Percentiles rank a stretch among this genome's conserved stretches.
phyloP scores from a whole-genome alignment of 129 eudicot species.

The Flaveria linearis region DNA sequence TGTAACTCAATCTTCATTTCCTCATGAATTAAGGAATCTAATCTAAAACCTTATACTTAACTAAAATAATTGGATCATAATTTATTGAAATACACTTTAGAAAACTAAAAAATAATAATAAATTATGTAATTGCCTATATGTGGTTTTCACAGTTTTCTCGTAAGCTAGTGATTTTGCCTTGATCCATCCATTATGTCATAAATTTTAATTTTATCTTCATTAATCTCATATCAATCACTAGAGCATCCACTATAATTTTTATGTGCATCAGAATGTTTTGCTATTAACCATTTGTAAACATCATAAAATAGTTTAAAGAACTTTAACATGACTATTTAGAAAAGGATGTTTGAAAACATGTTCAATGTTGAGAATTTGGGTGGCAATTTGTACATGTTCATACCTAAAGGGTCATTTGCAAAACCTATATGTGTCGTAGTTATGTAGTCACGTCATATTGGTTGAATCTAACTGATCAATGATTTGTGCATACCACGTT shows the following conservation, averaged over 20 bases:
- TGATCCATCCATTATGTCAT: too few relatives aligned
- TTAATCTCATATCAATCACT: background rate
- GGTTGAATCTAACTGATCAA: slow-evolving; percentile 31
- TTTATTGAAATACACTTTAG: too few relatives aligned
- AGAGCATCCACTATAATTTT: background rate
- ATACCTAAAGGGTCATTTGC: background rate
- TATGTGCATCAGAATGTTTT: too few relatives aligned
- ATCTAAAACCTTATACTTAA: too few relatives aligned
- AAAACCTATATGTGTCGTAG: slow-evolving; percentile 14
- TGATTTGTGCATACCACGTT: slow-evolving; percentile 48
- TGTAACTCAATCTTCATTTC: too few relatives aligned
- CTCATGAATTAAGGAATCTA: too few relatives aligned
- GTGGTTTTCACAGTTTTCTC: too few relatives aligned
- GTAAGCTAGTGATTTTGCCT: too few relatives aligned
- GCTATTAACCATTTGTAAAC: background rate
- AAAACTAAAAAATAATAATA: too few relatives aligned
- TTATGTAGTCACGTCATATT: slow-evolving; percentile 29
- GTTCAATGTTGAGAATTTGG: background rate
- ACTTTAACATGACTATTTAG: background rate
- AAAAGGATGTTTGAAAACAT: slow-evolving; percentile 1
- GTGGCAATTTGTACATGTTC: background rate
- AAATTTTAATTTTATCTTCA: too few relatives aligned
- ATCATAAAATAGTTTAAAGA: background rate
- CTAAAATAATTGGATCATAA: too few relatives aligned
- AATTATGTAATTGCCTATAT: too few relatives aligned